Evolutionary conservation across 495 filamentous ascomycete genomes (phyloP), one percentile per base, ranked within the genome.

Genomic region (Tetracladium marchalianum): DNA sequence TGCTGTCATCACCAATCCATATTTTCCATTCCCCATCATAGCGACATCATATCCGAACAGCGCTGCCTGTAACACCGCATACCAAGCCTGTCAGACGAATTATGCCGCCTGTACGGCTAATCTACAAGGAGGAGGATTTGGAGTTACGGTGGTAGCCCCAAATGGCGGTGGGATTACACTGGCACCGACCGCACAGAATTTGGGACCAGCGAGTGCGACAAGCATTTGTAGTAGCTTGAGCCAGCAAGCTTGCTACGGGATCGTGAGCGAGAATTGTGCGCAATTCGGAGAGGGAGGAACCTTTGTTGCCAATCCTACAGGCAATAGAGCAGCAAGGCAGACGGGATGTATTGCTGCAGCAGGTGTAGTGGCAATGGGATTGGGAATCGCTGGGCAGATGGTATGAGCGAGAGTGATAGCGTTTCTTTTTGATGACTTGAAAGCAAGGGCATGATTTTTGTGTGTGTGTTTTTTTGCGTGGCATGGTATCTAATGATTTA

Each of bases 21-120:
- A 47, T 33, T 60, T 60, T 45, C 54, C 53, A 12, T 60, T 57
- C 42, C 57, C 57, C 2, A 47, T 47, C 22, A 55, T 57, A 31
- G 24, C 50, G 12, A 50, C 41, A 5, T 41, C 44, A 1, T 60
- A 44, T 17, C n/a, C 36, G 6, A 53, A 60, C 22, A 38, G 24
- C 11, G 54, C 44, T 9, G 49, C 50, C 2, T 60, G 57, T 35
- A 46, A 32, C 11, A 40, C 41, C 4, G 53, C 53, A 6, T 56
- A 47, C 27, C 38, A 4, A 1, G 46, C 35, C 33, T 60, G 57
- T 46, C 47, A 51, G 24, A 15, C 24, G 12, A 57, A 60, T 22
- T 57, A 49, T 31, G 53, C 53, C 9, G 43, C 46, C 1, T 60
- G 57, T 35, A 60, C 57, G 5, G 46, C 27, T 7, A 43, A 57